Evolutionary conservation across 306 rosid species (phyloP), one percentile per base, ranked within the genome.

Genomic region (Vigna mungo): DNA sequence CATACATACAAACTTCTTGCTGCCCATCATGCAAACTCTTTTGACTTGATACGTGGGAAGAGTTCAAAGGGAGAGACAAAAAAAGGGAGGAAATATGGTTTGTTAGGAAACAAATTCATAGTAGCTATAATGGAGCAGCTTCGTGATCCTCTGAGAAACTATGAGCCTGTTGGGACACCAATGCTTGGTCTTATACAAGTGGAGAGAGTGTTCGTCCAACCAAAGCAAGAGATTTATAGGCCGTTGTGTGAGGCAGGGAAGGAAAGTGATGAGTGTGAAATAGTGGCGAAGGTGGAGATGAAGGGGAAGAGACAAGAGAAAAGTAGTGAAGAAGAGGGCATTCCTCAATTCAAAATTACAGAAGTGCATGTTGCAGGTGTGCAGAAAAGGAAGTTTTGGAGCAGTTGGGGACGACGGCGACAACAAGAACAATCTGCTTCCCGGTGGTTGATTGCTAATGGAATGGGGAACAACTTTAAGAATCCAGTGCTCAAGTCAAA

Each of bases 121-220:
- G 86, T 89, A 58, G 96, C 97, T 41, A 77, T 92, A 13, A 89
- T 87, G 97, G 97, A 89, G 83, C 98, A 95, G 76, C 97, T 95
- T 72, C 97, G 91, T 37, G 96, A 95, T 85, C 98, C 97, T 56
- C 37, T 90, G 55, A 84, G 98, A 81, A 81, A 92, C 58, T 92
- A 89, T 71, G 97, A 95, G 83, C 89, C 90, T 18, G 97, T 95
- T 62, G 97, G 98, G 54, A 80, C 92, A 32, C 96, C 96, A 60
- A 95, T 95, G 97, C 96, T 92, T 53, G 68, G 91, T 83, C 96
- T 92, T 18, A 87, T 92, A 82, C 97, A 92, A 82, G 97, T 95
- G 2, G 97, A 95, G 86, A 90, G 98, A 75, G 91, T 88, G 72
- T 89, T 92, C 67, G 62, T 87, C 79, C 97, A 91, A 11, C 97